These are phyloP conservation scores for Orobanche coerulescens DNA, from an alignment of 257 asterid species.

Conservation along the genomic window DNA sequence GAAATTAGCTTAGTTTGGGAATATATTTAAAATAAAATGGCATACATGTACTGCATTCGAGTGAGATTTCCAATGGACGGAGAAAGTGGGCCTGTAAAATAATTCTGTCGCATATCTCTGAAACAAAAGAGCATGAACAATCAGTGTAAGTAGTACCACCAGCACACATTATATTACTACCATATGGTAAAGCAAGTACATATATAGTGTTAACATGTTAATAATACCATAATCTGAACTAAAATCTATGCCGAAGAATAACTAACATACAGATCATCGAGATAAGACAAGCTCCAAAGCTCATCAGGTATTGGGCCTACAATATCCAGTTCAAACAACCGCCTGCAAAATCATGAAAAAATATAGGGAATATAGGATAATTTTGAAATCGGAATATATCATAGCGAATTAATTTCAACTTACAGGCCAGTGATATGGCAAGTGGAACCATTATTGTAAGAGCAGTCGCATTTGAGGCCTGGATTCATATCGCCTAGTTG, in stretches of 20 bases:
- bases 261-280: constrained; percentile 32
- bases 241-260: neutral
- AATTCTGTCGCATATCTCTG: constrained; percentile 54
- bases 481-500: constrained; percentile 22
- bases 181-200: too few species aligned
- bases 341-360: constrained; percentile 25
- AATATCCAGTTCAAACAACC: constrained; percentile 26
- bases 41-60: constrained; percentile 68
- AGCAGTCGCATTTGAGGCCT: constrained; percentile 42
- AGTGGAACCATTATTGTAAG: constrained; percentile 17
- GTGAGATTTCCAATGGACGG: constrained; percentile 47
- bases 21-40: neutral
- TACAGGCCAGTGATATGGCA: constrained; percentile 45
- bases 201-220: neutral
- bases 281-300: constrained; percentile 44
- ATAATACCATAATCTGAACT: neutral
- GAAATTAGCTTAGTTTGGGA: neutral
- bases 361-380: neutral
- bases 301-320: constrained; percentile 36
- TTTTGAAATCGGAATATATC: neutral
- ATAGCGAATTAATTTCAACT: neutral
- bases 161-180: too few species aligned
- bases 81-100: constrained; percentile 62
- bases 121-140: neutral
- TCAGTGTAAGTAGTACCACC: too few species aligned